Conservation (phyloP, 2,329 filamentous ascomycete species). For the Botrytis fabae region DNA sequence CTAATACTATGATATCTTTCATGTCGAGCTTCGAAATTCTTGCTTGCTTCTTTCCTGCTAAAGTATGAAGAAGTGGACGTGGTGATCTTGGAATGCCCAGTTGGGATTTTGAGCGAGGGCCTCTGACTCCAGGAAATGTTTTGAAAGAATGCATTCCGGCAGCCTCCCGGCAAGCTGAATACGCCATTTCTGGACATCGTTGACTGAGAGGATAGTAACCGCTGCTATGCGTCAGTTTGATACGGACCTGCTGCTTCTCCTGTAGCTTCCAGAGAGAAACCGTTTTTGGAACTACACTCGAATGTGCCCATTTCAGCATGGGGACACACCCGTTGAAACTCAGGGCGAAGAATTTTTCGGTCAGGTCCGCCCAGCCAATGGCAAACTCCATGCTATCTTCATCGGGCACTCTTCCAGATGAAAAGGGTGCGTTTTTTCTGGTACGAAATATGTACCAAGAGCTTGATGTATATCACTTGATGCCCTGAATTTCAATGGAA, state of each 20-base stretch:
- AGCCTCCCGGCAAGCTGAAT: constrained; percentile 24
- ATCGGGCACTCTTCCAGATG: not conserved
- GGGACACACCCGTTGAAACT: not conserved
- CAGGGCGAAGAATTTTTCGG: not conserved
- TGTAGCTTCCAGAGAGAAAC: not conserved
- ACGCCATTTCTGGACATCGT: constrained; percentile 19
- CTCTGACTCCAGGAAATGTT: not conserved
- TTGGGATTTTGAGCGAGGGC: not conserved
- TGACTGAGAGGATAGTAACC: not conserved
- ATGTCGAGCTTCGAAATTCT: not conserved
- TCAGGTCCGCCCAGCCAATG: not conserved
- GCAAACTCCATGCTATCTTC: not conserved
- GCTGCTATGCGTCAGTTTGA: constrained; percentile 1
- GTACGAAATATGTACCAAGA: not conserved
- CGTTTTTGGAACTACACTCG: not conserved
- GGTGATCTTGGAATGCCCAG: not conserved
- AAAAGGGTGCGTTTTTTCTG: not conserved
- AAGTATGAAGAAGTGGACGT: not conserved
- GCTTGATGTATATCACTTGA: constrained; percentile 1
- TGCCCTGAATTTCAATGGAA: not conserved
- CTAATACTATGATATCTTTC: constrained; percentile 5
- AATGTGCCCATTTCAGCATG: no score
- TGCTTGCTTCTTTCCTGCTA: not conserved
- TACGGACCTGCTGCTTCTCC: not conserved
- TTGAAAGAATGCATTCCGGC: constrained; percentile 23